A percentile compares a stretch with the other conserved stretches of the same genome.
These are phyloP conservation scores for Corynascus novoguineensis DNA, from an alignment of 495 filamentous ascomycete species.

Conservation along the genomic window DNA sequence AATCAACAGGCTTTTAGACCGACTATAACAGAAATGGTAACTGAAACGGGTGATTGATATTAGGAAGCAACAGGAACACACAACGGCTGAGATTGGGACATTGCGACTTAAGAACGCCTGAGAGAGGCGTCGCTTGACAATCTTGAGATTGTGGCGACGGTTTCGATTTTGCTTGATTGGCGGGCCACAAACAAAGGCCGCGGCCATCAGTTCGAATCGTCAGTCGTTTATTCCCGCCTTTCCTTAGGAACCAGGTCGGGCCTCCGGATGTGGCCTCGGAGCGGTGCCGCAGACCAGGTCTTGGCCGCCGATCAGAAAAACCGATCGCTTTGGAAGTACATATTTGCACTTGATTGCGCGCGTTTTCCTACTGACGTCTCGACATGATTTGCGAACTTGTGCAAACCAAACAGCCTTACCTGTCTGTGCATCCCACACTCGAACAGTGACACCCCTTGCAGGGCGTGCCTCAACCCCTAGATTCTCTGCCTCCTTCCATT, in stretches of 20 bases:
- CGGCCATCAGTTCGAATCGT: background rate
- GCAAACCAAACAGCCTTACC: background rate
- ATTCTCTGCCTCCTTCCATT: no score
- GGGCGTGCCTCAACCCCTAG: no score
- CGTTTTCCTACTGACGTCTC: background rate
- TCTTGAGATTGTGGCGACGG: background rate
- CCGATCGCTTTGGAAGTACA: background rate
- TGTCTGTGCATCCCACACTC: no score
- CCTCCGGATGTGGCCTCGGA: background rate
- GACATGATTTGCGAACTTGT: background rate
- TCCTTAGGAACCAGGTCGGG: background rate
- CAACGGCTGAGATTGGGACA: background rate
- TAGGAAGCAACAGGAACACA: background rate
- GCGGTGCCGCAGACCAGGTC: background rate
- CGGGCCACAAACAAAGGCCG: background rate
- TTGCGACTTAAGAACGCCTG: background rate
- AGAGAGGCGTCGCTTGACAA: background rate
- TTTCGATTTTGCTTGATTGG: slow-evolving; percentile 1
- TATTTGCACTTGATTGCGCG: background rate
- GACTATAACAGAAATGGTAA: no score
- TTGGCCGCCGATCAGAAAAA: background rate
- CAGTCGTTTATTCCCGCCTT: background rate
- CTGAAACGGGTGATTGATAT: background rate
- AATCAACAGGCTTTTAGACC: background rate
- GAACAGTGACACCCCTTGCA: no score